A percentile compares a stretch with the other conserved stretches of the same genome.
Conservation (phyloP, 306 rosid species). For the Prunus mira region DNA sequence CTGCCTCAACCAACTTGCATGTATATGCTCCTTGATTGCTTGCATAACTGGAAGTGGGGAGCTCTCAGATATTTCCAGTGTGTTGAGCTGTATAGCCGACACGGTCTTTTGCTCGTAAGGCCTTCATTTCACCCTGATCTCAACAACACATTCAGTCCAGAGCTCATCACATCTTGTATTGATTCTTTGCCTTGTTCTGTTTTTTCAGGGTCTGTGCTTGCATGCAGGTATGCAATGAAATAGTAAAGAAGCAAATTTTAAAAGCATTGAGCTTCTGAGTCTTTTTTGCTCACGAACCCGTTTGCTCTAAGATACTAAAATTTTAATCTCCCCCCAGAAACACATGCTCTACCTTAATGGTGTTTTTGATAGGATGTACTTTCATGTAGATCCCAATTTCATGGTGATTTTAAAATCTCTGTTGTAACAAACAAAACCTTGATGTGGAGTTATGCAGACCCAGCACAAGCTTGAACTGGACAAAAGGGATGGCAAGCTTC, state of each 20-base stretch:
- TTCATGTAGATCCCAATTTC: neutral
- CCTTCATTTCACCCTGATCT: conserved; percentile 16
- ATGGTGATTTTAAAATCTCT: neutral
- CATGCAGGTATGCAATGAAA: conserved; percentile 53
- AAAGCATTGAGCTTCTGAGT: neutral
- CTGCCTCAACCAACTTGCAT: conserved; percentile 49
- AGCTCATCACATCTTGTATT: conserved; percentile 9
- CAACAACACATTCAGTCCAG: neutral
- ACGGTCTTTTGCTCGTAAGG: conserved; percentile 70
- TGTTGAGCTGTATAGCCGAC: conserved; percentile 49
- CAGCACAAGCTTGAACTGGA: conserved; percentile 81
- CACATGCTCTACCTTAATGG: neutral
- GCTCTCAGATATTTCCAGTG: conserved; percentile 46
- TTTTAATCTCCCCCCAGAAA: neutral
- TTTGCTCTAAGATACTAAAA: neutral
- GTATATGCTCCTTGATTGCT: conserved; percentile 64
- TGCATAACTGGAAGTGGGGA: conserved; percentile 49
- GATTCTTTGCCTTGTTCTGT: neutral
- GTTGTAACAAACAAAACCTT: neutral
- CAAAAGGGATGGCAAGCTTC: conserved; percentile 64
- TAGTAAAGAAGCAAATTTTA: neutral
- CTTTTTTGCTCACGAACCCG: neutral
- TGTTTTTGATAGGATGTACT: neutral
- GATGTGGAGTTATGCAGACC: conserved; percentile 45
- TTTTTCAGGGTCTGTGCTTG: conserved; percentile 70